Base-by-base conservation (phyloP, 2,329 filamentous ascomycete species). In the Exophiala phaeomuriformis region DNA sequence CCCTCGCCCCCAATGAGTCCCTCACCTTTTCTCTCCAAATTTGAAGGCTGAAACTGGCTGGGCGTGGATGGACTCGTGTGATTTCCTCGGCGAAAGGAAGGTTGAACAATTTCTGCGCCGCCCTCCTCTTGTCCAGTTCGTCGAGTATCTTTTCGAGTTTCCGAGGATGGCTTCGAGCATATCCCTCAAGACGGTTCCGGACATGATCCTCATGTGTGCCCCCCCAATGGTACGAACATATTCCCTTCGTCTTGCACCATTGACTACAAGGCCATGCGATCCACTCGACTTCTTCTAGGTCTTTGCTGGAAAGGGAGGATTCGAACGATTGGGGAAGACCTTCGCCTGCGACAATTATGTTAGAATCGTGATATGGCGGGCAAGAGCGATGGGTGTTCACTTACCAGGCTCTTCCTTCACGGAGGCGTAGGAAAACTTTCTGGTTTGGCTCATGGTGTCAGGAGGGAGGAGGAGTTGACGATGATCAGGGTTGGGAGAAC, bases 371-470 rank as follows among this genome's bases (percentile, higher is more conserved):
- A 28, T 30, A 4, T 3, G 10, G 10, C 12, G 31, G 32, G 29
- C 33, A 4, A 36, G 33, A 29, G 36, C 30, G 29, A 40, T 36
- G n/a, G 10, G n/a, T 35, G 5, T n/a, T 37, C 19, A 41, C 58
- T 39, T 61, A 61, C 58, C 56, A 42, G 49, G 40, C 39, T 63
- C 57, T 59, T 63, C 61, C 41, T 61, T 62, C 35, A 63, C 60
- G 9, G 60, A 62, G 28, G 60, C 60, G 50, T 63, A 63, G n/a
- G 60, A 62, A 42, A 61, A 60, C 52, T 63, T 63, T 39, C 61
- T 51, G 9, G 56, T 47, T 31, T 47, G 37, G 33, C 37, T 55
- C 56, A 61, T 59, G 29, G 56, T 52, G 47, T 59, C 59, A 28
- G 56, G 56, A 39, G 50, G 55, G 8, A 39, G 40, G 3, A 61